These are phyloP conservation scores for Termitomyces eurrhizus DNA, from an alignment of 768 basidiomycete genomes.

Conservation along the genomic window DNA sequence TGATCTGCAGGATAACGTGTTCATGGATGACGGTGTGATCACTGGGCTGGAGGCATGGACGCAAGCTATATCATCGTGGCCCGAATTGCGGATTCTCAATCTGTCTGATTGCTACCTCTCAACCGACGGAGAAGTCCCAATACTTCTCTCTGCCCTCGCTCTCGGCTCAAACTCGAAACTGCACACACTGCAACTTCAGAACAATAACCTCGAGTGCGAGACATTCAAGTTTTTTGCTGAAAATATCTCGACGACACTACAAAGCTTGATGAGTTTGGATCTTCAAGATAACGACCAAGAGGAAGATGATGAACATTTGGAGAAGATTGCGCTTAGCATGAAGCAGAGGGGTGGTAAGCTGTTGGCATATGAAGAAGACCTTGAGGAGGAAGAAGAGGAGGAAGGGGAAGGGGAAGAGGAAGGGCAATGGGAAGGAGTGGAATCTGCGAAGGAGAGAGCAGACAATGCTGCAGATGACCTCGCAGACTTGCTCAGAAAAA, in stretches of 20 bases:
- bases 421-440: conserved; percentile 18
- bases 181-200: conserved; percentile 78
- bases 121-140: conserved; percentile 73
- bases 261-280: conserved; percentile 64
- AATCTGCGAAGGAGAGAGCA: conserved; percentile 18
- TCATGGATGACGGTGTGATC: conserved; percentile 55
- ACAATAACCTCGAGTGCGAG: conserved; percentile 79
- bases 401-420: conserved; percentile 46
- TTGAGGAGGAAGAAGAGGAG: conserved; percentile 67
- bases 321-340: conserved; percentile 49
- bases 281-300: conserved; percentile 90
- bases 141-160: conserved; percentile 55
- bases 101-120: conserved; percentile 90
- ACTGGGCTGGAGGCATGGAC: conserved; percentile 57
- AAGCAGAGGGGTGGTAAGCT: conserved; percentile 66
- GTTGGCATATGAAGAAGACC: conserved; percentile 74
- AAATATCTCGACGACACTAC: conserved; percentile 58
- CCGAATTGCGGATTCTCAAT: conserved; percentile 72
- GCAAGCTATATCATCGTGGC: conserved; percentile 64
- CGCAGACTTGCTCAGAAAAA: conserved; percentile 64
- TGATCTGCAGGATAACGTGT: conserved; percentile 92
- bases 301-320: conserved; percentile 65
- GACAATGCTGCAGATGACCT: conserved; percentile 50
- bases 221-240: conserved; percentile 66
- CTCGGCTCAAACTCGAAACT: conserved; percentile 73